Evolutionary conservation across 768 basidiomycete species (phyloP), one percentile per base, ranked within the genome.

Genomic region (Auricularia auricula-judae): DNA sequence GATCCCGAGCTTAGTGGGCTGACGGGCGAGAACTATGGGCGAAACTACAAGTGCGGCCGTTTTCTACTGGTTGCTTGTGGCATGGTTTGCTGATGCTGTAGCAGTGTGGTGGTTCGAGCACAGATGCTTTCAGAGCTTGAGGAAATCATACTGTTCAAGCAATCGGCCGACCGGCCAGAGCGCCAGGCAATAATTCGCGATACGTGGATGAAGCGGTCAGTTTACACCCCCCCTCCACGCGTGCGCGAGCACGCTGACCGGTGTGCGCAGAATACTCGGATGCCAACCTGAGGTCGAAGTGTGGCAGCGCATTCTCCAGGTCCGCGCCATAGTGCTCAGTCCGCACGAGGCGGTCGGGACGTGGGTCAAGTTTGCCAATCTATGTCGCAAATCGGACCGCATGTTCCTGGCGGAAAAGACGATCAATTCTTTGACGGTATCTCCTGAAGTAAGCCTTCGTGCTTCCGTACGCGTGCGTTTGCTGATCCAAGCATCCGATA

Each of bases 211-310:
- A 78, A 77, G 68, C 71, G 79, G 76, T 76, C 12, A 66, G 64
- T 56, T 29, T 29, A 1, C 29, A 1, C 29, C 4, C 29, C 44
- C 8, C 21, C 16, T 12, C 18, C 21, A 18, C 10, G 12, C 8
- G 44, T 54, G n/a, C 29, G 36, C 51, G n/a, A 18, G 29, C 29
- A 35, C 4, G 34, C 39, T 59, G 51, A 36, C 29, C 33, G 16
- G n/a, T 21, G 12, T 54, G 3, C 61, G 56, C 65, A 77, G 78
- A 44, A 71, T 81, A 16, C 74, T 76, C 67, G 80, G 79, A 4
- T 80, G 79, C 72, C 79, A 81, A 67, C 74, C 76, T 12, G 80
- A 81, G 66, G 80, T 81, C 62, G 80, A 81, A 65, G 79, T 80
- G 3, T 81, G 80, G 80, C 80, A 81, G 65, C 74, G 79, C 14